Evolutionary conservation across 768 basidiomycete genomes (phyloP), one percentile per base, ranked within the genome.

Genomic region (Sporobolomyces phaffii): DNA sequence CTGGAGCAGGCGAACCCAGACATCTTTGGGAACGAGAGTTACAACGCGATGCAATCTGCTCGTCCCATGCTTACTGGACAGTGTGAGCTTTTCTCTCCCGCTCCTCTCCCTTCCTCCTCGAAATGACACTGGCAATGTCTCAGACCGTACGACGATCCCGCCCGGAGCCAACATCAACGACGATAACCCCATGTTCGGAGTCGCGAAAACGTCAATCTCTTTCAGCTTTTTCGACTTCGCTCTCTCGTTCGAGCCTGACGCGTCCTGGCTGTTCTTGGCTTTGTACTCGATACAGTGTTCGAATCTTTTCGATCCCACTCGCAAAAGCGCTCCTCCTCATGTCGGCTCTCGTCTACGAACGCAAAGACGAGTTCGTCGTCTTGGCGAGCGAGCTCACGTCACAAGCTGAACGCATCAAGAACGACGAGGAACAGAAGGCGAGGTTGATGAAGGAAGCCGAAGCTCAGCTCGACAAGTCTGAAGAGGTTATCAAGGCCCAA

Each of bases 341-440:
- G 62, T 60, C 59, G 31, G 33, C 68, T 2, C 44, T 69, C 56
- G 49, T 62, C 26, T 68, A 62, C 56, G 66, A 68, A 36, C 60
- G 66, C 54, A 24, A 40, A 24, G 60, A 62, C 43, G 14, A n/a
- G 3, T 31, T 29, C 28, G 62, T 69, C 41, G 4, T 26, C n/a
- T 11, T 28, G 0, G 68, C 68, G 11, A 47, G 36, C n/a, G 41
- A 60, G 20, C 26, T 57, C 38, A 31, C 52, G 2, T 7, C 20
- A 8, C 20, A 44, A n/a, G 62, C 65, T 14, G 5, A 34, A 24
- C 3, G 26, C n/a, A 34, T 13, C 20, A 57, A 60, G 47, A 15
- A 56, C 13, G 29, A 31, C 57, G 48, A 50, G 14, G 26, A 10
- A 43, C 20, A 31, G 1, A 2, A 54, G 20, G 44, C 29, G 20